Base-by-base conservation (phyloP, 1,284 basidiomycete genomes). In the Earliella scabrosa region DNA sequence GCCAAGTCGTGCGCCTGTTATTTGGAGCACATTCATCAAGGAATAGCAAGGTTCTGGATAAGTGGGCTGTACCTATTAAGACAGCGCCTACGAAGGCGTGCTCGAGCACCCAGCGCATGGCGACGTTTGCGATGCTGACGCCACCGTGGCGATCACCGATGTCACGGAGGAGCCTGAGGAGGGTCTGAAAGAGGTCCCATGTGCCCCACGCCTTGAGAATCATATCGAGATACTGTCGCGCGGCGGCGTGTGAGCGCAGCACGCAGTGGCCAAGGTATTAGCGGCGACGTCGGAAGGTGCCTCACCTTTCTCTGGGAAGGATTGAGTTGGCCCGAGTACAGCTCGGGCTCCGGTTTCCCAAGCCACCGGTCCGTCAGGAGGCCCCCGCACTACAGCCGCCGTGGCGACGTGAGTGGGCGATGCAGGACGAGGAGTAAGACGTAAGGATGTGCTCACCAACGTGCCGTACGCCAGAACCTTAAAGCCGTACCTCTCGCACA, bases 391-490 rank as follows among this genome's bases (percentile, higher is more conserved):
- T 92, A 61, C 23, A 38, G n/a, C 41, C 44, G 51, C n/a, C n/a
- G 24, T 47, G 35, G 35, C 45, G 45, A 56, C 59, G 29, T 35
- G 20, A 29, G 16, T 27, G 20, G 32, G 38, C 13, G 29, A 27
- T 45, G 34, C 13, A n/a, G 20, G 9, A 34, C 20, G 40, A n/a
- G n/a, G n/a, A 4, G 13, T 24, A 56, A 50, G 45, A 47, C 39
- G 45, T 46, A 45, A 32, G 24, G 31, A 18, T 21, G 35, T 24
- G 71, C 83, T 60, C 61, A 90, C 90, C 63, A 92, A 70, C 0
- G 87, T 87, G 13, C 89, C 90, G 65, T 92, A 92, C 27, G 90
- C 90, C 32, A 92, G 72, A 39, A 92, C 75, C 65, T 89, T 90
- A 57, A 92, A 67, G 36, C 75, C 75, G 66, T 92, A 87, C 64